phyloP scores from a whole-genome alignment of 2,329 filamentous ascomycete species.

The Trichoderma sp. region DNA sequence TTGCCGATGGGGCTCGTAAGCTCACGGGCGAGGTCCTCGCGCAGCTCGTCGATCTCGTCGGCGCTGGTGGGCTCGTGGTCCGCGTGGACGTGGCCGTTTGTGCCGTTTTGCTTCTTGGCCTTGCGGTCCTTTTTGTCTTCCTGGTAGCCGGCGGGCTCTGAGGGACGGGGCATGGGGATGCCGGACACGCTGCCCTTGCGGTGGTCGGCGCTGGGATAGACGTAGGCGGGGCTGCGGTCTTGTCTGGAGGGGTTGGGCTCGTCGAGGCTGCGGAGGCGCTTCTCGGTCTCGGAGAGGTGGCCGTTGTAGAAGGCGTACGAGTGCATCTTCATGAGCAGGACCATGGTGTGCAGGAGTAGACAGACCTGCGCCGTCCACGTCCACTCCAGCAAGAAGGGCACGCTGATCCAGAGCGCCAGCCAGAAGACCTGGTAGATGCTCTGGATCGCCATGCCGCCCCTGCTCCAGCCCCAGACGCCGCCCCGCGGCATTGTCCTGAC shows the following conservation, averaged over 20 bases:
- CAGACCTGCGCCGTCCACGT: constrained; percentile 98
- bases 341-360: constrained; percentile 85
- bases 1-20: constrained; percentile 88
- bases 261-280: constrained; percentile 79
- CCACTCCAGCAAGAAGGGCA: constrained; percentile 87
- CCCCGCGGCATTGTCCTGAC: constrained; percentile 59
- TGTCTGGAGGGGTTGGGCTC: constrained; percentile 67
- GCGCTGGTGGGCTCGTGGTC: constrained; percentile 33
- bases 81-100: constrained; percentile 10
- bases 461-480: constrained; percentile 69
- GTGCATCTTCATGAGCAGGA: constrained; percentile 98
- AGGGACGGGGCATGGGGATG: constrained; percentile 33
- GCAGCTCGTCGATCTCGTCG: constrained; percentile 67
- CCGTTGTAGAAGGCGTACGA: constrained; percentile 99
- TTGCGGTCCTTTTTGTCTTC: constrained; percentile 30
- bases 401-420: constrained; percentile 80
- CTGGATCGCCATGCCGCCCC: constrained; percentile 79
- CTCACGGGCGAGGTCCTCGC: constrained; percentile 87
- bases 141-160: neutral
- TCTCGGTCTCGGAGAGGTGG: constrained; percentile 85
- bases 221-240: constrained; percentile 71
- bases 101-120: constrained; percentile 2
- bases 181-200: constrained; percentile 47
- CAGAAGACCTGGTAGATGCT: constrained; percentile 79
- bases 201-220: constrained; percentile 70